Percentiles rank a stretch among this genome's conserved stretches.
Evolutionary conservation across 176 grass and related monocot species (phyloP).

Genomic region (Juncus effusus): DNA sequence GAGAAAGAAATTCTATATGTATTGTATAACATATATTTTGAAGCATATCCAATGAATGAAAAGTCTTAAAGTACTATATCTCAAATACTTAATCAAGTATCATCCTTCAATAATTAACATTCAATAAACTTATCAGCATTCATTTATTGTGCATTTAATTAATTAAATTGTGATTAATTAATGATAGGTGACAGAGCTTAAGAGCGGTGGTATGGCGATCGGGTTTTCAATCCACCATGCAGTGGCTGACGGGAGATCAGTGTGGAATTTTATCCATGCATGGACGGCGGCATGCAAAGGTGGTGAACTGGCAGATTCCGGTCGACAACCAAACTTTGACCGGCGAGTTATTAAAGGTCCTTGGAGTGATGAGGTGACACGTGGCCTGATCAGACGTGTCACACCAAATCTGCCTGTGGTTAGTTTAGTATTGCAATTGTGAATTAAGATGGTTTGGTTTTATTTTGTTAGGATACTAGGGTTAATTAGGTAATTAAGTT

Average conservation of each 20-base stretch:
- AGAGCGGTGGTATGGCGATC: neutral
- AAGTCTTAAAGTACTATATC: too few relatives aligned
- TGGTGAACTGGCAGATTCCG: neutral
- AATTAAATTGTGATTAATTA: too few relatives aligned
- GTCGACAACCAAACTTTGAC: neutral
- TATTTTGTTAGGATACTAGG: neutral
- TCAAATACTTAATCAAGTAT: too few relatives aligned
- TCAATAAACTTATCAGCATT: too few relatives aligned
- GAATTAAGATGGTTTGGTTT: neutral
- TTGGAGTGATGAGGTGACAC: neutral
- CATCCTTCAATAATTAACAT: too few relatives aligned
- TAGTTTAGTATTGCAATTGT: neutral
- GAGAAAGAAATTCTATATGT: too few relatives aligned
- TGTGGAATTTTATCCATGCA: neutral
- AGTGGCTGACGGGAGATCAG: neutral
- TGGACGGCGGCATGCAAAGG: neutral
- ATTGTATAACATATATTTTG: too few relatives aligned
- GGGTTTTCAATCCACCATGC: conserved; percentile 9
- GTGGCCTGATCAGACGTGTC: neutral
- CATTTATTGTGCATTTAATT: too few relatives aligned
- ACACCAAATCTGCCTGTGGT: neutral
- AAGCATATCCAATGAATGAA: too few relatives aligned
- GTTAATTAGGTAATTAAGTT: neutral
- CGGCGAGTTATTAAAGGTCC: neutral
- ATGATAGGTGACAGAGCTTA: neutral